Conservation (phyloP, 1,284 basidiomycete genomes). For the Fomes fomentarius region DNA sequence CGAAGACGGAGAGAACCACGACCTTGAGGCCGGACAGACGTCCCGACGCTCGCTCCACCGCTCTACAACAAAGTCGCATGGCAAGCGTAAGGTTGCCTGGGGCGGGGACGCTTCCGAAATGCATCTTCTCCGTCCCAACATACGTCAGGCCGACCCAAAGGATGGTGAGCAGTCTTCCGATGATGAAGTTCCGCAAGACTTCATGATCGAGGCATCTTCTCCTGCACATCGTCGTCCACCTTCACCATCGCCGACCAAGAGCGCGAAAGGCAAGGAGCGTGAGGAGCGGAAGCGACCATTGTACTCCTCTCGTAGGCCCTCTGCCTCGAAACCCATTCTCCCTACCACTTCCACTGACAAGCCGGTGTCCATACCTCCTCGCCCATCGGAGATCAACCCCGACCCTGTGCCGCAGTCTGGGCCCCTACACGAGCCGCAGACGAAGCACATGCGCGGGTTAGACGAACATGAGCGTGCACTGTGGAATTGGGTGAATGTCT, state of each 20-base stretch:
- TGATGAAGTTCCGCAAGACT: constrained; percentile 81
- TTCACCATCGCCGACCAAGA: constrained; percentile 29
- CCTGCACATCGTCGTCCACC: constrained; percentile 39
- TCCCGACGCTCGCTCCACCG: constrained; percentile 32
- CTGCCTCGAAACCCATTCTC: constrained; percentile 33
- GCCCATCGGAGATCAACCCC: constrained; percentile 64
- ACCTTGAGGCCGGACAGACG: constrained; percentile 53
- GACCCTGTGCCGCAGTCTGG: constrained; percentile 28
- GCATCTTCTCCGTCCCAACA: constrained; percentile 65
- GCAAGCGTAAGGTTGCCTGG: constrained; percentile 60
- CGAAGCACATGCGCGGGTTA: constrained; percentile 66
- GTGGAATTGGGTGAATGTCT: constrained; percentile 99
- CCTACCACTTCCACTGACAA: constrained; percentile 33
- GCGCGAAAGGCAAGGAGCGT: constrained; percentile 42
- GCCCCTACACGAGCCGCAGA: constrained; percentile 35
- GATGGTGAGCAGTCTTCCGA: constrained; percentile 68
- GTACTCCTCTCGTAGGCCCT: constrained; percentile 26
- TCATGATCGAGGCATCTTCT: constrained; percentile 73
- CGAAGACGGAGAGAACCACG: constrained; percentile 46
- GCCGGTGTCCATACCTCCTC: constrained; percentile 56
- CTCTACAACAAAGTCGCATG: constrained; percentile 42
- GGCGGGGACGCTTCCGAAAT: constrained; percentile 55
- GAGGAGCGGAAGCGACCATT: constrained; percentile 30
- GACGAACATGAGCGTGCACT: constrained; percentile 89
- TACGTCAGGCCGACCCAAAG: constrained; percentile 59